Evolutionary conservation across 2,329 filamentous ascomycete species (phyloP), one percentile per base, ranked within the genome.

Genomic region (Chaetomium sp.): DNA sequence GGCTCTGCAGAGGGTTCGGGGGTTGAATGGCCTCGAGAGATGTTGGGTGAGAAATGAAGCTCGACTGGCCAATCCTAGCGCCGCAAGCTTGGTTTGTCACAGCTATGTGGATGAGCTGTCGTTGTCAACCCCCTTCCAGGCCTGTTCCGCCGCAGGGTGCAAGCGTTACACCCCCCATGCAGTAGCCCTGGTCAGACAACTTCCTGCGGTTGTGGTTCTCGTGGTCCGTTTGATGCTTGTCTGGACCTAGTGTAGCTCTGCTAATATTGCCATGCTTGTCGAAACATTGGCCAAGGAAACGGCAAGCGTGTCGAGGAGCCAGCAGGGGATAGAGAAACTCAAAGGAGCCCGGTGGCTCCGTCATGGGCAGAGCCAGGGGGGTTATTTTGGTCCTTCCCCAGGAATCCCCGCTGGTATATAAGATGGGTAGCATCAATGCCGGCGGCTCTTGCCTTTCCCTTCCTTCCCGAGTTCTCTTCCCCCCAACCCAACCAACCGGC

Each of bases 181-280:
- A 62, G 58, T 56, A 61, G 23, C 65, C 65, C 63, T 27, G 45
- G 58, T 51, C 64, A 25, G 50, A 60, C 29, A 10, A 19, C 57
- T 23, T 58, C 25, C 50, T 65, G 61, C 53, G 57, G 50, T 59
- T 59, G 62, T 61, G 63, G 60, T 53, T 65, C 49, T 47, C 60
- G 47, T 74, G 70, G 69, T 74, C 70, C 75, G 79, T 79, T 79
- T 81, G 78, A 80, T 78, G 75, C 77, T 77, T 80, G 79, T 81
- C 78, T 80, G 74, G 72, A 60, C 65, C 65, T 67, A 75, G n/a
- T n/a, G n/a, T n/a, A n/a, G 72, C 74, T 77, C 73, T 77, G 76
- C 71, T 74, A 70, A 70, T 72, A 76, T 72, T 74, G 71, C 75
- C 72, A 78, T 77, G 75, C 77, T 75, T 70, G 74, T 74, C 74